Base-by-base conservation (phyloP, 148 eudicot species). In the Hydrangea macrophylla region DNA sequence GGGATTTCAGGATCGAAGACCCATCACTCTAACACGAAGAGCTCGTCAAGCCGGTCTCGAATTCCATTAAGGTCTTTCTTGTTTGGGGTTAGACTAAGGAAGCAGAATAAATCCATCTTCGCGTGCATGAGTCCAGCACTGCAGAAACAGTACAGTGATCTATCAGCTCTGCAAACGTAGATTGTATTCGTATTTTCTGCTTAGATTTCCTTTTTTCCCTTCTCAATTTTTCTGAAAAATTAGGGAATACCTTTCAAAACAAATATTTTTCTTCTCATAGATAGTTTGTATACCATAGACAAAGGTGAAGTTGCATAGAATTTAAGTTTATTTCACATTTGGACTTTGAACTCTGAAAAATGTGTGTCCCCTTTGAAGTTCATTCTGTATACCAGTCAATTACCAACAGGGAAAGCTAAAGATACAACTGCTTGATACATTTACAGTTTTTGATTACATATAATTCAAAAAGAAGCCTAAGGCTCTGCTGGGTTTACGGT, bases 1-100 rank as follows among this genome's bases (percentile, higher is more conserved):
- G 78, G 80, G 36, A 63, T 87, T 28, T 76, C 82, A 0, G 72
- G 70, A 32, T 44, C 69, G 11, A 74, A 71, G 62, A 58, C 72
- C 17, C 60, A 70, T 7, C 64, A 64, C 6, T 44, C 51, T 54
- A 63, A 48, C 68, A 15, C 68, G 2, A 79, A 64, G 76, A 76
- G 71, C 72, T 74, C 87, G 1, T 61, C 71, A 12, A 76, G 63
- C 60, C 81, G 77, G 64, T 78, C 83, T 18, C 76, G 76, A 66
- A 76, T 88, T 24, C 97, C 95, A 5, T 76, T 91, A 58, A 81
- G 79, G 55, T 75, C 92, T 32, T 86, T 91, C 74, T 71, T 91
- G 67, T 91, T 88, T 58, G 94, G 95, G 22, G 84, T 75, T 42
- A 84, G 81, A 81, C 66, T 88, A 37, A 88, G 62, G 80, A 88